Evolutionary conservation across 2,329 filamentous ascomycete species (phyloP), one percentile per base, ranked within the genome.

Genomic region (Metarhizium guizhouense): DNA sequence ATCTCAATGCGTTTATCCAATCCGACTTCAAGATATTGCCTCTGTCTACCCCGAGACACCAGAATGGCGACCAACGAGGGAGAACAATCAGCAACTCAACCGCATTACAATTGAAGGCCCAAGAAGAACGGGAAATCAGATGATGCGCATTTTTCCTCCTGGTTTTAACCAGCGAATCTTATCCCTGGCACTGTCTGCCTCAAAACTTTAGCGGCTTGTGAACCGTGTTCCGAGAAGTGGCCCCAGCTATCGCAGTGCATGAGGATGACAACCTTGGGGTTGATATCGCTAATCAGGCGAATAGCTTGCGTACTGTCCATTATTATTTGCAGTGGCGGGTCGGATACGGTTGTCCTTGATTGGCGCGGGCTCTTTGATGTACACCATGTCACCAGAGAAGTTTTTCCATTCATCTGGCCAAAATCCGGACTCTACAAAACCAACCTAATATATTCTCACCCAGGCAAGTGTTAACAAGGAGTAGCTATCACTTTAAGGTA

Each of bases 301-400:
- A 69, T 71, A 1, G 65, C 75, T 40, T 75, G 63, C 55, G 66
- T 69, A 0, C 75, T 75, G 59, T 71, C 74, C 71, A 78, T 72
- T 1, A 75, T 77, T 34, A 76, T 72, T 56, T 71, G 64, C 14
- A 72, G 40, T 1, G 63, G 62, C 1, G 67, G 66, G 1, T 56
- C 59, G 7, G 53, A 57, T 43, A 60, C 51, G 0, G 64, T 56
- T 58, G 1, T 71, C 64, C 1, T 62, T 55, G 40, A 76, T 72
- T 6, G 58, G 49, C 1, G 61, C 55, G 4, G 75, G 64, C 58
- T 77, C 74, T 2, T 71, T 64, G 0, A 76, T 61, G 54, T 78
- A 77, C 4, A 78, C 69, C 0, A 76, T 80, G 56, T 79, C 76
- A 0, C 76, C 76, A 0, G 75, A 71, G 61, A 79, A 75, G 57